These are phyloP conservation scores for Oryza australiensis DNA, from an alignment of 176 grass and related monocot species.

Conservation along the genomic window DNA sequence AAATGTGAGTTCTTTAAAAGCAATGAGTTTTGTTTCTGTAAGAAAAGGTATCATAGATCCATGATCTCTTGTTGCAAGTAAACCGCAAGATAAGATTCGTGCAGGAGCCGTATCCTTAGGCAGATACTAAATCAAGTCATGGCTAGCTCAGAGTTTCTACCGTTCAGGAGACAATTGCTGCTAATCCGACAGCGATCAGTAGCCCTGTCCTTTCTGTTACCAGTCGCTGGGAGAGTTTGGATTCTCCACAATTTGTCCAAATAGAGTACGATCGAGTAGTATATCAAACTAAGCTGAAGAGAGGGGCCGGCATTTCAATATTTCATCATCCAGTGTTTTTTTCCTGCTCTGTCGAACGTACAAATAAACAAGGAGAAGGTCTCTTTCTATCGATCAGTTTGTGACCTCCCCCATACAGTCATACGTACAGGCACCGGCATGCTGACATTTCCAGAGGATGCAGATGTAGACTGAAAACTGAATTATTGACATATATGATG, in stretches of 20 bases:
- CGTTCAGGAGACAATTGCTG: not conserved
- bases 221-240: not conserved
- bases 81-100: constrained; percentile 11
- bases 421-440: no score
- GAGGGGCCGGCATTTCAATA: not conserved
- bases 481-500: not conserved
- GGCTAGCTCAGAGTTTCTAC: not conserved
- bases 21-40: not conserved
- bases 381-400: no score
- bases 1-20: not conserved
- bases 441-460: not conserved
- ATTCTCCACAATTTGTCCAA: constrained; percentile 5
- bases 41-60: not conserved
- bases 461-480: not conserved
- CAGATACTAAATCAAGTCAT: not conserved
- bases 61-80: not conserved
- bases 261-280: constrained; percentile 1
- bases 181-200: not conserved
- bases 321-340: not conserved
- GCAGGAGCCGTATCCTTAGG: not conserved
- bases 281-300: not conserved
- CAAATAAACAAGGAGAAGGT: not conserved
- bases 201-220: not conserved
- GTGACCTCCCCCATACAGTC: no score
- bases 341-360: not conserved